A percentile compares a stretch with the other conserved stretches of the same genome.
Conservation (phyloP, 225 moss, liverwort and hornwort genomes). For the Marchantia polymorpha region DNA sequence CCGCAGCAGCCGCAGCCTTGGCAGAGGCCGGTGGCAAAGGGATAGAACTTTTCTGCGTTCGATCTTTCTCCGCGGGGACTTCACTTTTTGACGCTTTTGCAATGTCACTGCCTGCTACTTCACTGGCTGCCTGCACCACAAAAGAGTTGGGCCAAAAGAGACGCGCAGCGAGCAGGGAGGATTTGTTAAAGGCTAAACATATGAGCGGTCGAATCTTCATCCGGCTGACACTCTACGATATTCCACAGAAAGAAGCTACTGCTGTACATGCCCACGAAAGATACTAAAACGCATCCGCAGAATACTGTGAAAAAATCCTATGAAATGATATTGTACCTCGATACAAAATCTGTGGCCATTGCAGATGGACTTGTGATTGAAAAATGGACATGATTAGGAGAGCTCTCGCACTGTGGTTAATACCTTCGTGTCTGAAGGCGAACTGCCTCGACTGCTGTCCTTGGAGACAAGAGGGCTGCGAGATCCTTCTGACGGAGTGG, state of each 20-base stretch:
- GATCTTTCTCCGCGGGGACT: conserved; percentile 15
- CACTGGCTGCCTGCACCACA: conserved; percentile 27
- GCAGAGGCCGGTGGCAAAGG: conserved; percentile 18
- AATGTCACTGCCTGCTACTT: conserved; percentile 18
- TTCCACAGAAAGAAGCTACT: neutral
- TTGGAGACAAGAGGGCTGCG: conserved; percentile 7
- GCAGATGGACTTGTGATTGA: neutral
- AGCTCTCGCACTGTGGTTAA: neutral
- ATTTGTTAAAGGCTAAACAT: neutral
- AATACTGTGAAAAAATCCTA: neutral
- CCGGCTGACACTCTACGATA: neutral
- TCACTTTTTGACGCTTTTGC: conserved; percentile 2
- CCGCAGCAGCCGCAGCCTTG: conserved; percentile 33
- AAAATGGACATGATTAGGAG: neutral
- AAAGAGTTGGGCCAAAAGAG: neutral
- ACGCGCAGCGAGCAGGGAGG: neutral
- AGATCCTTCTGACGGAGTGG: conserved; percentile 7
- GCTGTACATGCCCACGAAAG: neutral
- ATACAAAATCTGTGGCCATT: neutral
- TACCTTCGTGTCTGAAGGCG: conserved; percentile 13
- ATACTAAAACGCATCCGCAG: neutral
- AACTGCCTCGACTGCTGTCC: conserved; percentile 14
- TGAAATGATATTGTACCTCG: neutral
- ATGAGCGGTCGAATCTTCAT: neutral
- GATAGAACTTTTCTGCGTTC: conserved; percentile 6